phyloP scores from a whole-genome alignment of 2,329 filamentous ascomycete genomes.

The Colletotrichum acutatum region DNA sequence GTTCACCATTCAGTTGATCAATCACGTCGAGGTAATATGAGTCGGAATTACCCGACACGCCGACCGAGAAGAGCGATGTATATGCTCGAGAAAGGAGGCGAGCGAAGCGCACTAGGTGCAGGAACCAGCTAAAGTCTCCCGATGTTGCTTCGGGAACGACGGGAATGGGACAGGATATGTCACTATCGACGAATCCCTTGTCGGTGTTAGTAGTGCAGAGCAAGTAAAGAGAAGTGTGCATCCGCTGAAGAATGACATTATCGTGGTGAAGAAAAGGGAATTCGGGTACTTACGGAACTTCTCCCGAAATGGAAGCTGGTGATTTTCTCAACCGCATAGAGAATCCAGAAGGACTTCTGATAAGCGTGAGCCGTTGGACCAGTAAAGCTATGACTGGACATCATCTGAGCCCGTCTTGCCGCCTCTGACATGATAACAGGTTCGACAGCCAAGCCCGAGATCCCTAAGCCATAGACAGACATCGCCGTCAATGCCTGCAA shows the following conservation, averaged over 20 bases:
- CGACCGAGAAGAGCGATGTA: constrained; percentile 43
- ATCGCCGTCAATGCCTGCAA: constrained; percentile 47
- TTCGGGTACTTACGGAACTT: constrained; percentile 40
- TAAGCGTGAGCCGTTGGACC: constrained; percentile 35
- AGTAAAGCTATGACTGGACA: constrained; percentile 38
- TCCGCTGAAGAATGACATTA: not conserved
- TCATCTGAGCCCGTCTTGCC: constrained; percentile 44
- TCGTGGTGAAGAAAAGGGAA: not conserved
- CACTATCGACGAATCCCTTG: constrained; percentile 44
- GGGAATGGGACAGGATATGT: constrained; percentile 45
- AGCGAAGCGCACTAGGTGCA: constrained; percentile 40
- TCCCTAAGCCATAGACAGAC: constrained; percentile 41
- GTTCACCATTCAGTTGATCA: constrained; percentile 41
- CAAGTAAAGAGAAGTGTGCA: not conserved
- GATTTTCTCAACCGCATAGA: constrained; percentile 43
- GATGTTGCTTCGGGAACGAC: constrained; percentile 37
- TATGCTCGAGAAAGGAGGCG: constrained; percentile 43
- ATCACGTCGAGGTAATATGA: constrained; percentile 41
- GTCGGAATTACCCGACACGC: constrained; percentile 40
- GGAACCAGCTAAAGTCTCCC: constrained; percentile 42
- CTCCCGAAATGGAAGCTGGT: constrained; percentile 44
- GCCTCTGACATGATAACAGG: constrained; percentile 45
- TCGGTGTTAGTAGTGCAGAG: not conserved
- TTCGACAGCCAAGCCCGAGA: constrained; percentile 45
- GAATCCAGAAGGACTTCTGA: constrained; percentile 44